Evolutionary conservation across 257 asterid genomes (phyloP).

Genomic region (Thymus mandschuricus): DNA sequence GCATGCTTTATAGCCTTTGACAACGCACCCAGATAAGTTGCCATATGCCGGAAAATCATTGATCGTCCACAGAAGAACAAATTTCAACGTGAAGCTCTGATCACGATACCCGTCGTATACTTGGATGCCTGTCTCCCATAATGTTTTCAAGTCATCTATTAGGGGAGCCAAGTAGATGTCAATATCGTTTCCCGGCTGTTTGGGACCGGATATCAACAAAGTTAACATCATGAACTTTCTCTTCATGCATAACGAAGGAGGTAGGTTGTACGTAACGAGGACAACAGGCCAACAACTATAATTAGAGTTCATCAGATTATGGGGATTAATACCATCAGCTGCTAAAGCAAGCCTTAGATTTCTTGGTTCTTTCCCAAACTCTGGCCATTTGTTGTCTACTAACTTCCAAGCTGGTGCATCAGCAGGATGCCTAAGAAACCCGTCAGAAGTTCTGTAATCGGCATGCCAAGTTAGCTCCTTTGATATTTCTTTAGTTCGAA

Average conservation of each 20-base stretch:
- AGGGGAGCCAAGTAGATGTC: background rate
- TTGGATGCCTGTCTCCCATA: background rate
- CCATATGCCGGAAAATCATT: no score
- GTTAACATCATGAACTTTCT: no score
- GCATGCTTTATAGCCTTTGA: background rate
- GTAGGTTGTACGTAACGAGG: background rate
- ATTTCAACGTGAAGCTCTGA: background rate
- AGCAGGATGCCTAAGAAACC: background rate
- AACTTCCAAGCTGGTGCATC: background rate
- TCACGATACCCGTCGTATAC: background rate
- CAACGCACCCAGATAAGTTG: background rate
- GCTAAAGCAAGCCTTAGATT: slow-evolving; percentile 7
- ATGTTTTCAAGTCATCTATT: background rate
- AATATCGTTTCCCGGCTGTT: no score
- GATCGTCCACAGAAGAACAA: background rate
- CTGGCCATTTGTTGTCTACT: background rate
- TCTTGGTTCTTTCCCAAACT: background rate
- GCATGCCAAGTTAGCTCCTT: no score
- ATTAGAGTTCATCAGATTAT: background rate
- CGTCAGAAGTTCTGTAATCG: background rate
- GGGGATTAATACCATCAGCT: background rate
- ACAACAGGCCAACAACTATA: slow-evolving; percentile 23
- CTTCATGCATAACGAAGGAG: background rate
- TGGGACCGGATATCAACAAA: no score
- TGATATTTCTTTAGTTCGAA: no score